Evolutionary conservation across 345 rosid genomes (phyloP).

Genomic region (Arabidopsis thaliana): DNA sequence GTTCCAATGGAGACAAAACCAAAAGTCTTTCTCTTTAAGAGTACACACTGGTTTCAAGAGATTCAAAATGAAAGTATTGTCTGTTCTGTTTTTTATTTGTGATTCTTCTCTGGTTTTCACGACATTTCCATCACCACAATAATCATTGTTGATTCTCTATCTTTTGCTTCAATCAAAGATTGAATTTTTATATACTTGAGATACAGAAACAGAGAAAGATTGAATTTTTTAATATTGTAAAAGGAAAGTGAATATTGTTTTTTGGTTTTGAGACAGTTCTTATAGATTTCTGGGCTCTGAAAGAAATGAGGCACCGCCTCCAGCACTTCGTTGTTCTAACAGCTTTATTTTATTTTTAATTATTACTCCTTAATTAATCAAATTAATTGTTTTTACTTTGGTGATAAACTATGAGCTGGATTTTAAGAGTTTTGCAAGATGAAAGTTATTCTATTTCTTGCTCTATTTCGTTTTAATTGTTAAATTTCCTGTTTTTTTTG

Average conservation of each 20-base stretch:
- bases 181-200: background rate
- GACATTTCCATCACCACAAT: constrained; percentile 32
- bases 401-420: constrained; percentile 35
- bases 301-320: constrained; percentile 47
- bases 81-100: constrained; percentile 2
- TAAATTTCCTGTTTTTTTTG: constrained; percentile 14
- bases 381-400: background rate
- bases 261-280: constrained; percentile 26
- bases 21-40: constrained; percentile 25
- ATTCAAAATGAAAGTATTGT: constrained; percentile 12
- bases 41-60: background rate
- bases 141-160: constrained; percentile 19
- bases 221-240: background rate
- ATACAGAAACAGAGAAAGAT: background rate
- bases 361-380: background rate
- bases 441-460: constrained; percentile 27
- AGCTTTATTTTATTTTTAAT: constrained; percentile 18
- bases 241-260: background rate
- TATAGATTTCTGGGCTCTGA: constrained; percentile 47
- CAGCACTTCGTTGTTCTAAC: constrained; percentile 23
- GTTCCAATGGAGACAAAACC: constrained; percentile 30
- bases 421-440: constrained; percentile 20
- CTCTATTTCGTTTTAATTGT: constrained; percentile 12
- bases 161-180: constrained; percentile 2
- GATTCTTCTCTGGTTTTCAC: constrained; percentile 19